Evolutionary conservation across 2,329 filamentous ascomycete species (phyloP).

Genomic region (Aspergillus sojae): DNA sequence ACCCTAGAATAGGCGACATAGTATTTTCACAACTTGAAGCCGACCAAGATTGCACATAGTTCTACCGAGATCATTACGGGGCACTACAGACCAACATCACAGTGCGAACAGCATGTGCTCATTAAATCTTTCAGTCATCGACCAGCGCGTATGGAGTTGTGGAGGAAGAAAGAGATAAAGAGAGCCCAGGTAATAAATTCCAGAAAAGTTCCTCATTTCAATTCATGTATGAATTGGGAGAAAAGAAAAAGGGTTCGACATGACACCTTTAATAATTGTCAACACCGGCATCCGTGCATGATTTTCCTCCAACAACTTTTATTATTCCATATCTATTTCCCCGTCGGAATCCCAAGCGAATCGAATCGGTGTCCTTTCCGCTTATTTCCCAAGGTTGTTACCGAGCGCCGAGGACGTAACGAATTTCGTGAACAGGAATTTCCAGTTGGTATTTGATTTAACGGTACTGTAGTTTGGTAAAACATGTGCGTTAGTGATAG

Average conservation of each 20-base stretch:
- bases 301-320: conserved; percentile 26
- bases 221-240: conserved; percentile 26
- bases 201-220: conserved; percentile 35
- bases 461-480: conserved; percentile 32
- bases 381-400: conserved; percentile 18
- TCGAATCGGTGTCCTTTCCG: conserved; percentile 19
- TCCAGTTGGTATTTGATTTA: conserved; percentile 35
- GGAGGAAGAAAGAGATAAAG: neutral
- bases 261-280: conserved; percentile 36
- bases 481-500: conserved; percentile 19
- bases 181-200: conserved; percentile 14
- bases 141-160: neutral
- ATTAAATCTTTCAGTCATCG: neutral
- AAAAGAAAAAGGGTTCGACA: conserved; percentile 33
- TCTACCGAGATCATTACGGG: neutral
- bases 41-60: neutral
- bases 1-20: neutral
- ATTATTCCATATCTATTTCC: conserved; percentile 20
- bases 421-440: conserved; percentile 35
- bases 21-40: neutral
- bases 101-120: conserved; percentile 1
- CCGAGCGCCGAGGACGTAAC: conserved; percentile 35
- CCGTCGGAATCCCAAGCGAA: conserved; percentile 18
- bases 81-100: neutral
- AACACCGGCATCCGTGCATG: conserved; percentile 34